Evolutionary conservation across 2,329 filamentous ascomycete genomes (phyloP).

Genomic region (Gaeumannomyces sp.): DNA sequence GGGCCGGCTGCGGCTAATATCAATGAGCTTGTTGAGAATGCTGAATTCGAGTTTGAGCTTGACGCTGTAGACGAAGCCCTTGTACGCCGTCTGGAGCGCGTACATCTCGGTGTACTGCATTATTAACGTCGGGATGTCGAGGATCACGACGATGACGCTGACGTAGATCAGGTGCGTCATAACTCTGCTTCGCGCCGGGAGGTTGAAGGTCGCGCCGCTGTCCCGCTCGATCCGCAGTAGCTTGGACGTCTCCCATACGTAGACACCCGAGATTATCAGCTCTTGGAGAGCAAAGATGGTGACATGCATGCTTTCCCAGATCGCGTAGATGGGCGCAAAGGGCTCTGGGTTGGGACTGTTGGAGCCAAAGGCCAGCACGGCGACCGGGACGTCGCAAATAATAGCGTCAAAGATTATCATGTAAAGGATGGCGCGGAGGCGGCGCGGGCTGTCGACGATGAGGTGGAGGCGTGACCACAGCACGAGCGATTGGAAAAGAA

Average conservation of each 20-base stretch:
- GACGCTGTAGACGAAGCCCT: constrained; percentile 28
- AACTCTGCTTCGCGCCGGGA: constrained; percentile 29
- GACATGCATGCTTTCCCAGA: constrained; percentile 50
- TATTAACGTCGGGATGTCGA: constrained; percentile 27
- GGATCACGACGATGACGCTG: constrained; percentile 33
- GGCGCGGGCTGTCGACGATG: constrained; percentile 42
- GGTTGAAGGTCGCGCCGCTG: constrained; percentile 23
- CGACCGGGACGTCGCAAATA: constrained; percentile 46
- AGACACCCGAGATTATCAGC: constrained; percentile 44
- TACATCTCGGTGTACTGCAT: constrained; percentile 28
- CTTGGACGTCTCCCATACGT: constrained; percentile 46
- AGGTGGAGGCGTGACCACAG: constrained; percentile 58
- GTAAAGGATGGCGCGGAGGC: constrained; percentile 42
- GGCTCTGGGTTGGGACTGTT: constrained; percentile 30
- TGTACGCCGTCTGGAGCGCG: constrained; percentile 28
- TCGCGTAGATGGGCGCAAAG: constrained; percentile 33
- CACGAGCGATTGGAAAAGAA: constrained; percentile 56
- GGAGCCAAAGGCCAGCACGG: constrained; percentile 48
- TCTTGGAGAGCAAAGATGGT: constrained; percentile 52
- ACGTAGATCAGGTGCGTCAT: constrained; percentile 42
- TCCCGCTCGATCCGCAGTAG: constrained; percentile 38
- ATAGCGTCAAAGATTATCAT: constrained; percentile 53
- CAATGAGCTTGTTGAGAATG: constrained; percentile 28
- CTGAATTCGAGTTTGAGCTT: constrained; percentile 32
- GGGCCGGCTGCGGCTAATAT: constrained; percentile 16